These are phyloP conservation scores for Sporisorium exsertum DNA, from an alignment of 1,284 basidiomycete species.

Conservation along the genomic window DNA sequence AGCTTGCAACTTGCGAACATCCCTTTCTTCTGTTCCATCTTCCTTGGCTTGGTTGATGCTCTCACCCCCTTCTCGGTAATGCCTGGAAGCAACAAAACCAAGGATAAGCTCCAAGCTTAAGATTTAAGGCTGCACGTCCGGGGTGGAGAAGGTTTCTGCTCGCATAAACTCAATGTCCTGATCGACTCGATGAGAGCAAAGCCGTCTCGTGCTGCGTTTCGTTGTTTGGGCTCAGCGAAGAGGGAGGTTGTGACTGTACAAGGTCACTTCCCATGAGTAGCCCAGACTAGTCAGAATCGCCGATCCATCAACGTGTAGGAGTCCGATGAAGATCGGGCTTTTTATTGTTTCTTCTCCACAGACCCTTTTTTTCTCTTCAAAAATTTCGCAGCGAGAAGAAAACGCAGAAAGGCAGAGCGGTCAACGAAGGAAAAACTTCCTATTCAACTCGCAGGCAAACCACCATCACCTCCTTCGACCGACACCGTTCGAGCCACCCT, in stretches of 20 bases:
- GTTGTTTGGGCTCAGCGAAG: not conserved
- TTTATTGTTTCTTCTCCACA: constrained; percentile 8
- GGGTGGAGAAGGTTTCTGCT: not conserved
- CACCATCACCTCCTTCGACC: not conserved
- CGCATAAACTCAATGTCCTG: too few species aligned
- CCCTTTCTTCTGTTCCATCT: not conserved
- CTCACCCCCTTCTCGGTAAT: too few species aligned
- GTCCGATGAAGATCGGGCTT: not conserved
- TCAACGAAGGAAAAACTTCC: constrained; percentile 5
- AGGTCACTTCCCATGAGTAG: too few species aligned
- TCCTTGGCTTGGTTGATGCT: not conserved
- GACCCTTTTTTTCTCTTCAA: constrained; percentile 1
- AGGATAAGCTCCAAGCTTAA: not conserved
- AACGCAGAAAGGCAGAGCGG: not conserved
- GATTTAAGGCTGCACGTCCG: not conserved
- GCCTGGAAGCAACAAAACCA: not conserved
- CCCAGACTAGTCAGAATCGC: not conserved
- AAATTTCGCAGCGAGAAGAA: constrained; percentile 7
- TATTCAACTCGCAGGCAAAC: not conserved
- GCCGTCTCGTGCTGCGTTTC: not conserved
- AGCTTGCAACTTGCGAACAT: too few species aligned
- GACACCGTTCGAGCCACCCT: not conserved
- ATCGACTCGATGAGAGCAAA: too few species aligned
- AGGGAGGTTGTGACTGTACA: not conserved
- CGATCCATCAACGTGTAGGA: not conserved